phyloP scores from a whole-genome alignment of 2,329 filamentous ascomycete species.

The Colletotrichum sp. region DNA sequence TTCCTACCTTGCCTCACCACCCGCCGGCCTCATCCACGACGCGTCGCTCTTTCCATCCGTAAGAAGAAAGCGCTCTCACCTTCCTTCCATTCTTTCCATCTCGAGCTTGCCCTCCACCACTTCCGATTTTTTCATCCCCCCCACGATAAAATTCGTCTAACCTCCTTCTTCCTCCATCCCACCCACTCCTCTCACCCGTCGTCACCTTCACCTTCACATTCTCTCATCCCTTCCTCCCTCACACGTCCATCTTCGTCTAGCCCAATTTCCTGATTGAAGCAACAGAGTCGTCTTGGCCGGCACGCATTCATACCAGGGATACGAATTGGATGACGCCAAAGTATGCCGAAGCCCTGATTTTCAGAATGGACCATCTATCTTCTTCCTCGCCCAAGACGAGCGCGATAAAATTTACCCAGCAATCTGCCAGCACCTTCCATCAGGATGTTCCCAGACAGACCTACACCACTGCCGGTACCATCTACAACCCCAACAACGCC shows the following conservation, averaged over 20 bases:
- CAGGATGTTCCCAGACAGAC: conserved; percentile 35
- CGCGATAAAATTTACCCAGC: not conserved
- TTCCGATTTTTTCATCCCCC: not conserved
- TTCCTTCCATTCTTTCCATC: not conserved
- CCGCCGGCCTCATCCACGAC: not conserved
- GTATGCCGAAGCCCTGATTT: conserved; percentile 5
- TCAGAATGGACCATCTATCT: conserved; percentile 35
- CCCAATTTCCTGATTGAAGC: not conserved
- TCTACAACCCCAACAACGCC: conserved; percentile 53
- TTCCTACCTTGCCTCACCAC: not conserved
- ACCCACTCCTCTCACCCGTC: not conserved
- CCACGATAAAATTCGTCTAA: not conserved
- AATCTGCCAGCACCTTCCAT: conserved; percentile 16
- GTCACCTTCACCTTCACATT: not conserved
- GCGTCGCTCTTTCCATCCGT: not conserved
- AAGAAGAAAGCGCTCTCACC: not conserved
- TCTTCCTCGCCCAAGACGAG: conserved; percentile 22
- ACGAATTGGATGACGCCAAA: not conserved
- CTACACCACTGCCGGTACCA: conserved; percentile 62
- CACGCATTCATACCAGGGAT: conserved; percentile 11
- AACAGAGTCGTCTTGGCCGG: conserved; percentile 9
- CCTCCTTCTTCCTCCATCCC: not conserved
- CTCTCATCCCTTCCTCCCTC: not conserved
- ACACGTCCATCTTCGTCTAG: not conserved
- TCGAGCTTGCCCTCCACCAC: not conserved